Base-by-base conservation (phyloP, 1,284 basidiomycete species). In the Cutaneotrichosporon sp. region DNA sequence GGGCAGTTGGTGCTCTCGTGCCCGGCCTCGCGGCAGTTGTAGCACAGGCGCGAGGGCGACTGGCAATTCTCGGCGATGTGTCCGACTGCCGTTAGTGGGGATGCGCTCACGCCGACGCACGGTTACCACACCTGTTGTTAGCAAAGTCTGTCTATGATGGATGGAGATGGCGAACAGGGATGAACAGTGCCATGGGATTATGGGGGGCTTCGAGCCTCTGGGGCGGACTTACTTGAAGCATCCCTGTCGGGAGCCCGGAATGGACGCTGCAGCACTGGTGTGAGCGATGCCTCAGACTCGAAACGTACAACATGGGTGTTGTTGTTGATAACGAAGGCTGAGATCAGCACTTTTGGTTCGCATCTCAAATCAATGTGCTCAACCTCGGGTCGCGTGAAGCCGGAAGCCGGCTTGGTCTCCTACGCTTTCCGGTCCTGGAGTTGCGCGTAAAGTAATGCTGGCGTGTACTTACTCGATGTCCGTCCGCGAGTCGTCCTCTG, bases 11-110 rank as follows among this genome's bases (percentile, higher is more conserved):
- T 85, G 33, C 87, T 89, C 76, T 93, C 90, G 70, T 93, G 90
- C 22, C 89, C 90, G 14, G 88, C 87, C 73, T 88, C 85, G 63
- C 86, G 83, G 74, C 90, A 93, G 74, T 92, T 93, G 79, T 90
- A 93, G 78, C 90, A 93, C 56, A 93, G 82, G 62, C 88, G 83
- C 71, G 86, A 83, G 64, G 87, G 85, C 59, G 87, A 88, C 50
- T 87, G 81, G 74, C 90, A 93, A 67, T 85, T 86, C 78, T 89
- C 89, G 62, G 90, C 90, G 67, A 91, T 87, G 76, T 92, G 90
- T 47, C 88, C 90, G 68, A 91, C 88, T 73, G 55, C 19, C 16
- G 26, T 27, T 32, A 49, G 41, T 16, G 16, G n/a, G 27, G 16
- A 24, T 9, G 26, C 7, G 29, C 29, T 31, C 29, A 11, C 4